Base-by-base conservation (phyloP, 192 early-diverging fungal species). In the Cladochytrium replicatum region DNA sequence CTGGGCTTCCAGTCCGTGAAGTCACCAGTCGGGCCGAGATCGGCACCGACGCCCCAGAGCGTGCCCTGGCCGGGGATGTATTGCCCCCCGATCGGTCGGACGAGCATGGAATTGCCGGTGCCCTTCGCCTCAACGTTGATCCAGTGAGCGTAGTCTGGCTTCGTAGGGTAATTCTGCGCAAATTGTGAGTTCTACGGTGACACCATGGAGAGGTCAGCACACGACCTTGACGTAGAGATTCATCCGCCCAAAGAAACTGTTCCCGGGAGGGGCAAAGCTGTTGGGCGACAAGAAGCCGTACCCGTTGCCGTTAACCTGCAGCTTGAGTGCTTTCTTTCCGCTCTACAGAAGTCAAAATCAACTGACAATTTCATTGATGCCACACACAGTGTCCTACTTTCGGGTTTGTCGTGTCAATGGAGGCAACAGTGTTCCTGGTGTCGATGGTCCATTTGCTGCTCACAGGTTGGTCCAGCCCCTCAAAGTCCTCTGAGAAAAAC, bases 1-100 rank as follows among this genome's bases (percentile, higher is more conserved):
- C n/a, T 9, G 31, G 5, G 43, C 48, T 25, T 6, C 5, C n/a
- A n/a, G 21, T 54, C 52, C 0, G 52, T 54, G 29, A 27, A 54
- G 23, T 54, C 52, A 4, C 52, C 52, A 22, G 52, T 54, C 1
- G 52, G 48, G 4, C 52, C 52, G n/a, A 9, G 11, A 55, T 41
- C 52, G n/a, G 46, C 8, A 11, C 43, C 46, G 21, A 54, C 37
- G n/a, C 5, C n/a, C n/a, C n/a, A n/a, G n/a, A n/a, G n/a, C n/a
- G n/a, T 13, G n/a, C 29, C 49, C 22, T 0, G 8, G 21, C n/a
- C 52, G 1, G 32, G 32, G 19, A 56, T 54, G 17, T 41, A 50
- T 60, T 56, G 55, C 6, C 55, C 55, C 13, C 55, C 55, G 57
- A 56, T 27, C 25, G 55, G 55, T 17, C 55, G 58, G 4, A 60